Conservation (phyloP, 2,329 filamentous ascomycete genomes). For the Alternaria metachromatica region DNA sequence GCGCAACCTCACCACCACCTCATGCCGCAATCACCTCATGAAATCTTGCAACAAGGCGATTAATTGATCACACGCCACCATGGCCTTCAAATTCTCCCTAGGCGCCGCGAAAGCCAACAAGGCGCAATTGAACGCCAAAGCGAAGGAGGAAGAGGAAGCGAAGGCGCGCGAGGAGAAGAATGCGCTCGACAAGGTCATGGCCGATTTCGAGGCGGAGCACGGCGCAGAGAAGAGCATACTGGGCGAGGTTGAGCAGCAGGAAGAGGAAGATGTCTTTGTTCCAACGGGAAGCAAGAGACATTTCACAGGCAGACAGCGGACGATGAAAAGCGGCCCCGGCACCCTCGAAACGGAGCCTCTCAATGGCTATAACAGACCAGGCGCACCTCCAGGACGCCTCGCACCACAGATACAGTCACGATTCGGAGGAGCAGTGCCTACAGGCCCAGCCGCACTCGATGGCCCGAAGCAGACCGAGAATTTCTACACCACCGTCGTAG, state of each 20-base stretch:
- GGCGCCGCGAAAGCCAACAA: slow-evolving; percentile 33
- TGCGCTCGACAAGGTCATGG: slow-evolving; percentile 40
- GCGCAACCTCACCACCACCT: not conserved
- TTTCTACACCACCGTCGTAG: slow-evolving; percentile 38
- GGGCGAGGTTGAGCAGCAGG: slow-evolving; percentile 32
- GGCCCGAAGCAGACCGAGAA: slow-evolving; percentile 29
- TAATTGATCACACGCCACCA: slow-evolving; percentile 7
- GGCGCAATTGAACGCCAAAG: slow-evolving; percentile 32
- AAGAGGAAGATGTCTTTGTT: slow-evolving; percentile 33
- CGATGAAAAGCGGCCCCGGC: slow-evolving; percentile 44
- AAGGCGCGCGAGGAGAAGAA: slow-evolving; percentile 42
- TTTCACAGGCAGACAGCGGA: slow-evolving; percentile 36
- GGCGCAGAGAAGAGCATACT: slow-evolving; percentile 31
- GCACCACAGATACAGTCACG: slow-evolving; percentile 21
- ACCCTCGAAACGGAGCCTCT: slow-evolving; percentile 37
- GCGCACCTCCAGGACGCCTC: slow-evolving; percentile 18
- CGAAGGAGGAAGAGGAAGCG: slow-evolving; percentile 39
- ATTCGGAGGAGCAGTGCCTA: slow-evolving; percentile 19
- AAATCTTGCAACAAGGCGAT: not conserved
- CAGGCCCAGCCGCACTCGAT: slow-evolving; percentile 23
- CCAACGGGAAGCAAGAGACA: slow-evolving; percentile 40
- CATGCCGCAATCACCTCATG: not conserved
- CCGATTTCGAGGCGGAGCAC: slow-evolving; percentile 41
- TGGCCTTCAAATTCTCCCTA: slow-evolving; percentile 42
- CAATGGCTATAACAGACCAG: slow-evolving; percentile 25